These are phyloP conservation scores for Suhomyces tanzawaensis DNA, from an alignment of 805 yeast species.

Conservation along the genomic window DNA sequence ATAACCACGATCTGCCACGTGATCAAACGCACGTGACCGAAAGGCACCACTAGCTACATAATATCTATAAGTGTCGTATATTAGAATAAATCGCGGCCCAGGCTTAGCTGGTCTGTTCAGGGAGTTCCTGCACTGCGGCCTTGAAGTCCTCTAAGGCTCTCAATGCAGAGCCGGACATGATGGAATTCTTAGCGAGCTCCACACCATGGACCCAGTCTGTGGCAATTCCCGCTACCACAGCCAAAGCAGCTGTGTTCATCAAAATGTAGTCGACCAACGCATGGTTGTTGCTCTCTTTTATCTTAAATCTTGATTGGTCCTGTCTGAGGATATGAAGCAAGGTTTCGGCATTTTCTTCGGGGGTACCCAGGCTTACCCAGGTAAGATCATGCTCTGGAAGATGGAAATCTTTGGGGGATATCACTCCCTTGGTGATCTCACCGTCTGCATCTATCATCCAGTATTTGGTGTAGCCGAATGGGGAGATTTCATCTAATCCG, in stretches of 20 bases:
- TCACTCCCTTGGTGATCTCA: constrained; percentile 38
- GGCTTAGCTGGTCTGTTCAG: too few relatives aligned
- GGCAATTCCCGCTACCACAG: constrained; percentile 71
- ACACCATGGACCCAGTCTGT: constrained; percentile 77
- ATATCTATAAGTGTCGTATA: too few relatives aligned
- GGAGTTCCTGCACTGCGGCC: constrained; percentile 11
- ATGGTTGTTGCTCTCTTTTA: constrained; percentile 37
- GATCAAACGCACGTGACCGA: too few relatives aligned
- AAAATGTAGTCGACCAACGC: constrained; percentile 88
- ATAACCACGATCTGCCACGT: too few relatives aligned
- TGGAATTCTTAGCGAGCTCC: constrained; percentile 63
- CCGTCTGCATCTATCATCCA: constrained; percentile 64
- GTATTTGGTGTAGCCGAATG: constrained; percentile 74
- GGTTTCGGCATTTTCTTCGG: constrained; percentile 72
- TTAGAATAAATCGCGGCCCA: too few relatives aligned
- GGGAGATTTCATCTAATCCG: constrained; percentile 92
- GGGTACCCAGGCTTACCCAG: constrained; percentile 79
- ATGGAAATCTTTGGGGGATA: constrained; percentile 79
- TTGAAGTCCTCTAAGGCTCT: constrained; percentile 55
- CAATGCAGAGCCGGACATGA: constrained; percentile 65
- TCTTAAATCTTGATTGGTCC: constrained; percentile 45
- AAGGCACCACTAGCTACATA: too few relatives aligned
- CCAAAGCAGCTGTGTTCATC: constrained; percentile 84
- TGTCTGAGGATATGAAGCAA: constrained; percentile 47
- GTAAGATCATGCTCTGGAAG: constrained; percentile 67